Evolutionary conservation across 495 filamentous ascomycete species (phyloP).

Genomic region (Talaromyces liani): DNA sequence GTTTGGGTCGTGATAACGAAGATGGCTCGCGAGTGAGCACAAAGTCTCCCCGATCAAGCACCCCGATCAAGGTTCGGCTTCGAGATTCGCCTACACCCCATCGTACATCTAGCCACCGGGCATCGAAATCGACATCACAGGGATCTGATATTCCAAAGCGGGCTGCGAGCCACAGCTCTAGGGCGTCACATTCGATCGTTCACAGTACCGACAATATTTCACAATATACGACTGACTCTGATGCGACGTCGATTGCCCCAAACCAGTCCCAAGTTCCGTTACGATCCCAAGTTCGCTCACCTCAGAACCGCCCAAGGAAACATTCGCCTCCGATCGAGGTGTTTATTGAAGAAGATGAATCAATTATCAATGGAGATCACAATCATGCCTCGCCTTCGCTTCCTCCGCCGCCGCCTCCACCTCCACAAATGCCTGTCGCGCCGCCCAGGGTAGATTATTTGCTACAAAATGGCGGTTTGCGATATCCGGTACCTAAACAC

Average conservation of each 20-base stretch:
- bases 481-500: constrained; percentile 54
- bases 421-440: constrained; percentile 57
- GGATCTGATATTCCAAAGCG: constrained; percentile 29
- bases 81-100: constrained; percentile 20
- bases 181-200: constrained; percentile 26
- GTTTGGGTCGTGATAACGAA: constrained; percentile 27
- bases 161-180: constrained; percentile 23
- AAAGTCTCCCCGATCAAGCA: constrained; percentile 27
- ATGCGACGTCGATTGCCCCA: constrained; percentile 60
- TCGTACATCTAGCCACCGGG: constrained; percentile 27
- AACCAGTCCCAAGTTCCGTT: constrained; percentile 42
- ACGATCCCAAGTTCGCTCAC: constrained; percentile 32
- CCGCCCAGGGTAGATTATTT: constrained; percentile 85
- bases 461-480: constrained; percentile 74
- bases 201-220: constrained; percentile 24
- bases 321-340: constrained; percentile 27
- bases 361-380: constrained; percentile 32
- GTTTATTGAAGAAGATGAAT: constrained; percentile 29
- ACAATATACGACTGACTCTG: constrained; percentile 49
- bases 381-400: constrained; percentile 24
- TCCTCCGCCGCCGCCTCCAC: constrained; percentile 78
- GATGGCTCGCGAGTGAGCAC: constrained; percentile 28
- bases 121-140: constrained; percentile 25
- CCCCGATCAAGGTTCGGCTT: constrained; percentile 25
- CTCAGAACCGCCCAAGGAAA: constrained; percentile 13